Evolutionary conservation across 176 grass and related monocot genomes (phyloP), one percentile per base, ranked within the genome.

Genomic region (Phragmites australis): DNA sequence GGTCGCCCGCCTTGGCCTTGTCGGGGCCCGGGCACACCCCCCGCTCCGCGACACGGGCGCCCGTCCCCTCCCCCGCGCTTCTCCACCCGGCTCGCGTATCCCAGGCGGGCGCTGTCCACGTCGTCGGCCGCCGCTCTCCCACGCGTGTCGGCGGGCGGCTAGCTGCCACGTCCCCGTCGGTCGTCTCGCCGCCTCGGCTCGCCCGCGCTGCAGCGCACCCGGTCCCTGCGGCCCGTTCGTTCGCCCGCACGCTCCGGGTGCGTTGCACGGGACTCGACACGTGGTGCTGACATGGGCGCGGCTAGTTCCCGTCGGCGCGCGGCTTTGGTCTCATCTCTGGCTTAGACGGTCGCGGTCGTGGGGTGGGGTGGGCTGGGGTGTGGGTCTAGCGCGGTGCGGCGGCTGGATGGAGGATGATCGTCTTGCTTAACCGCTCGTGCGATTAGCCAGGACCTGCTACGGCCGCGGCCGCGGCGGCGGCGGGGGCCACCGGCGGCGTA

Each of bases 41-140:
- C 17, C 42, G 72, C 79, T 6, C 75, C 71, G 53, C 44, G 44
- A 68, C 85, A 19, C 45, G 62, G 23, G 6, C 34, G 1, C 22
- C 5, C 42, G 0, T 2, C 25, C n/a, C 68, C 19, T 3, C 10
- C 12, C 43, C 18, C 7, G 4, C 54, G 4, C 66, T 5, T 26
- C 54, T 3, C 70, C 65, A 19, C 69, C 6, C 69, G 27, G 8
- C 41, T 21, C 30, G 11, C 21, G 68, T 73, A 25, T 73, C 57
- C 34, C 70, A 1, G 23, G 56, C 15, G 43, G 15, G 0, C 11
- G 58, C 34, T 0, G 25, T 60, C 82, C 72, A 68, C 84, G 78
- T 87, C n/a, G n/a, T n/a, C n/a, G 41, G 80, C 37, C 66, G 48
- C 86, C 66, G 56, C 74, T n/a, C 85, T 51, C 60, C 76, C 60